phyloP scores from a whole-genome alignment of 768 basidiomycete species.

The Mycena vulgaris region DNA sequence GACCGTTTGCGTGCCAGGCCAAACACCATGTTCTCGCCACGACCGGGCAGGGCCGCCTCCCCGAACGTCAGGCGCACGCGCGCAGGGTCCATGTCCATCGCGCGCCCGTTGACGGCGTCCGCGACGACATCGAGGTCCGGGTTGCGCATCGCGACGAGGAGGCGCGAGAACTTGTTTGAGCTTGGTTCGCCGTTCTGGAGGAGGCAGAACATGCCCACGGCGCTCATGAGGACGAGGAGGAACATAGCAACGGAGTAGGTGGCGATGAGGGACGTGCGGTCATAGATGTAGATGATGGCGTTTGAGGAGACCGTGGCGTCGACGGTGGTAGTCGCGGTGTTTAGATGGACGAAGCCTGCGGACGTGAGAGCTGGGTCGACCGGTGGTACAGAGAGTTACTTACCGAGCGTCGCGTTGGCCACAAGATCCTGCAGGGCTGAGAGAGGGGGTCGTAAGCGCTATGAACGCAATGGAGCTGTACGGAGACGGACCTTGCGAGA shows the following conservation, averaged over 20 bases:
- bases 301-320: neutral
- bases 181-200: slow-evolving; percentile 22
- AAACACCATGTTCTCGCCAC: neutral
- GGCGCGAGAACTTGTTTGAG: slow-evolving; percentile 11
- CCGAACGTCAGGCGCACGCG: neutral
- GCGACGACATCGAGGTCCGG: slow-evolving; percentile 12
- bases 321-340: neutral
- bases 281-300: slow-evolving; percentile 9
- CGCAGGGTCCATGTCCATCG: neutral
- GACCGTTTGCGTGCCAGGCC: too few species aligned
- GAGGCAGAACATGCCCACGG: slow-evolving; percentile 12
- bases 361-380: neutral
- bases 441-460: neutral
- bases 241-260: slow-evolving; percentile 11
- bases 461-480: neutral
- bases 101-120: slow-evolving; percentile 2
- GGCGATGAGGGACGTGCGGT: slow-evolving; percentile 11
- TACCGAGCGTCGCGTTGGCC: slow-evolving; percentile 26
- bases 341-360: slow-evolving; percentile 17
- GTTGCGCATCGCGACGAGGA: slow-evolving; percentile 21
- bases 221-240: slow-evolving; percentile 3
- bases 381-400: neutral
- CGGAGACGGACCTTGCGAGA: slow-evolving; percentile 16
- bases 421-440: slow-evolving; percentile 18
- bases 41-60: neutral